Evolutionary conservation across 345 rosid genomes (phyloP).

Genomic region (Capsella bursapastoris): DNA sequence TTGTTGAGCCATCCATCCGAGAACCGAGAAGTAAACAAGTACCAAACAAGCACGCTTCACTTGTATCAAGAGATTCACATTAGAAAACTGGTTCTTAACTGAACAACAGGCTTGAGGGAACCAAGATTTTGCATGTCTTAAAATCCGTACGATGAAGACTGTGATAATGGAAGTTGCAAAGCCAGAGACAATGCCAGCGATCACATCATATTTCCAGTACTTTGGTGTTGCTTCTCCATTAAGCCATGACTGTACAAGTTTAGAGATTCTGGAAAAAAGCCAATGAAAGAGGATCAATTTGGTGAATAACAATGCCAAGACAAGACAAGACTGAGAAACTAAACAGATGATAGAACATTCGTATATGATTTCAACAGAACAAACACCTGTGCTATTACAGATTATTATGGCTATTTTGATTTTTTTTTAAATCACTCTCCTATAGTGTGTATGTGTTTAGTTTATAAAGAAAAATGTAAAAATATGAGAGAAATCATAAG

Average conservation of each 20-base stretch:
- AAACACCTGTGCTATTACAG: constrained; percentile 1
- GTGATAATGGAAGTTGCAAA: constrained; percentile 62
- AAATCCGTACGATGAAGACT: constrained; percentile 48
- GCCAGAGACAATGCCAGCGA: constrained; percentile 64
- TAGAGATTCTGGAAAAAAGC: constrained; percentile 47
- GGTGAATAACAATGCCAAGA: neutral
- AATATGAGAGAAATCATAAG: constrained; percentile 4
- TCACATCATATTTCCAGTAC: constrained; percentile 59
- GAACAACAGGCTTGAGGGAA: constrained; percentile 40
- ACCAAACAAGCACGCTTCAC: constrained; percentile 68
- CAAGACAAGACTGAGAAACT: constrained; percentile 3
- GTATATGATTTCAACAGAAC: constrained; percentile 13
- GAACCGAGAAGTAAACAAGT: constrained; percentile 56
- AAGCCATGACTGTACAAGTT: constrained; percentile 50
- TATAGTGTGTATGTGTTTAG: neutral
- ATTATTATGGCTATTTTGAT: neutral
- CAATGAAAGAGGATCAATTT: constrained; percentile 13
- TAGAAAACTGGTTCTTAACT: constrained; percentile 30
- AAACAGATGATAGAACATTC: neutral
- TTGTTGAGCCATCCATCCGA: constrained; percentile 63
- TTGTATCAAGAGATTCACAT: constrained; percentile 37
- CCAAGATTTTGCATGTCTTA: constrained; percentile 52
- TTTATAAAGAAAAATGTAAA: constrained; percentile 12
- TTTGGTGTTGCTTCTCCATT: constrained; percentile 42
- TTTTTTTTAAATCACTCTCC: neutral